Evolutionary conservation across 1,284 basidiomycete genomes (phyloP).

Genomic region (Pascua sp.): DNA sequence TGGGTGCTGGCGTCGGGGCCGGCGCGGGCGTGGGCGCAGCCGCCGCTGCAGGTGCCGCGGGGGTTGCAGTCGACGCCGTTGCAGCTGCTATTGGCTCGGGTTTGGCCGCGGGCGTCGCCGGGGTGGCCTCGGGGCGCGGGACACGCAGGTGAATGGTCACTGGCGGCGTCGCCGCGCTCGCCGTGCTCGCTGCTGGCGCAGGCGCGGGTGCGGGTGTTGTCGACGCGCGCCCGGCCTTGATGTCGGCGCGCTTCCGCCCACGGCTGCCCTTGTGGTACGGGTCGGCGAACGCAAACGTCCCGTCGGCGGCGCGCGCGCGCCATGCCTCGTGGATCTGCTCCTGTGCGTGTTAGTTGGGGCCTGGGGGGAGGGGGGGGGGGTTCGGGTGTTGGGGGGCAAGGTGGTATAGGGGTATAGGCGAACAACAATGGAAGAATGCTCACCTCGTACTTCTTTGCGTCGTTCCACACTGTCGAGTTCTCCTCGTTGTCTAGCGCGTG

Average conservation of each 20-base stretch:
- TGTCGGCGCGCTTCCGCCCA: constrained; percentile 4
- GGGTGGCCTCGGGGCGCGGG: neutral
- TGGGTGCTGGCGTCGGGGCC: neutral
- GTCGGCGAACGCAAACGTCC: constrained; percentile 22
- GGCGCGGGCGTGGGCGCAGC: neutral
- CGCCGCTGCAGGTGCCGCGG: neutral
- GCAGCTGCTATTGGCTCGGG: neutral
- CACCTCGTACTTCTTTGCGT: constrained; percentile 43
- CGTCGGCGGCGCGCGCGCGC: constrained; percentile 21
- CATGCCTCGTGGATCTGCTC: constrained; percentile 33
- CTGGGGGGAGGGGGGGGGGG: no score
- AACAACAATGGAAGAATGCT: constrained; percentile 1
- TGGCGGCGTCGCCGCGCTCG: constrained; percentile 5
- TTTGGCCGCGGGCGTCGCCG: neutral
- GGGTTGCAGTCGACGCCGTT: neutral
- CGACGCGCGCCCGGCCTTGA: constrained; percentile 7
- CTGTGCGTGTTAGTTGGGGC: constrained; percentile 10
- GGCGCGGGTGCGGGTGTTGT: constrained; percentile 1
- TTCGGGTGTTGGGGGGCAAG: no score
- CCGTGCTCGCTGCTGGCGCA: neutral
- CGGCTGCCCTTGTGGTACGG: constrained; percentile 16
- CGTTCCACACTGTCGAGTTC: constrained; percentile 36
- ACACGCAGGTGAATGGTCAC: constrained; percentile 15
- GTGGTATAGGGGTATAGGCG: no score
- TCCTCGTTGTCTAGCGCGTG: constrained; percentile 45